phyloP scores from a whole-genome alignment of 2,329 filamentous ascomycete genomes.

The Fusarium sp. region DNA sequence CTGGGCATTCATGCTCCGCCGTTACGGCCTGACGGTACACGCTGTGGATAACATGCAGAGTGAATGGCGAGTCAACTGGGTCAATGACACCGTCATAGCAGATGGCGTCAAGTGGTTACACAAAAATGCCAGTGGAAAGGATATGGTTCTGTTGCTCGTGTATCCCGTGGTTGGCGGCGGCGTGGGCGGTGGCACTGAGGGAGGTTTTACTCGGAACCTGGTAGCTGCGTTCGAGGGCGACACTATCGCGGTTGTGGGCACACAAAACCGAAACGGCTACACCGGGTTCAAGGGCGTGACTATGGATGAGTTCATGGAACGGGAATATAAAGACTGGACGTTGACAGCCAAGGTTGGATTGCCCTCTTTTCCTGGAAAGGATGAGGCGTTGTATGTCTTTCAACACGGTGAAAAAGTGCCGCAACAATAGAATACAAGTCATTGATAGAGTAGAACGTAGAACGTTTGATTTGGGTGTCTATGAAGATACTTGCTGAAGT shows the following conservation, averaged over 20 bases:
- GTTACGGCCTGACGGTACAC: slow-evolving; percentile 66
- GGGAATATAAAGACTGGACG: slow-evolving; percentile 68
- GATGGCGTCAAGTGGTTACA: slow-evolving; percentile 73
- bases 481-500: not conserved
- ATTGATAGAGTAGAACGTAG: not conserved
- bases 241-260: slow-evolving; percentile 78
- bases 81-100: slow-evolving; percentile 72
- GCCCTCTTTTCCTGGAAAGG: slow-evolving; percentile 82
- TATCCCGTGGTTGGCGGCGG: slow-evolving; percentile 78
- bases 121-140: slow-evolving; percentile 62
- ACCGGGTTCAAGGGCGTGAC: slow-evolving; percentile 75
- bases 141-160: slow-evolving; percentile 75
- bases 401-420: slow-evolving; percentile 60
- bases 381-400: slow-evolving; percentile 80
- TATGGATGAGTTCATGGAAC: slow-evolving; percentile 75
- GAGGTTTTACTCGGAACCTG: slow-evolving; percentile 73
- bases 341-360: slow-evolving; percentile 74
- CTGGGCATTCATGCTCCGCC: slow-evolving; percentile 78
- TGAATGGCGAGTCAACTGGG: slow-evolving; percentile 77
- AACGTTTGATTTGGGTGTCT: not conserved
- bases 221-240: slow-evolving; percentile 73
- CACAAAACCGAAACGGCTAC: slow-evolving; percentile 80
- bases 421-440: slow-evolving; percentile 15
- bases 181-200: slow-evolving; percentile 73
- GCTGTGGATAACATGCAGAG: slow-evolving; percentile 77